Evolutionary conservation across 2,329 filamentous ascomycete species (phyloP).

Genomic region (Diaporthe sp.): DNA sequence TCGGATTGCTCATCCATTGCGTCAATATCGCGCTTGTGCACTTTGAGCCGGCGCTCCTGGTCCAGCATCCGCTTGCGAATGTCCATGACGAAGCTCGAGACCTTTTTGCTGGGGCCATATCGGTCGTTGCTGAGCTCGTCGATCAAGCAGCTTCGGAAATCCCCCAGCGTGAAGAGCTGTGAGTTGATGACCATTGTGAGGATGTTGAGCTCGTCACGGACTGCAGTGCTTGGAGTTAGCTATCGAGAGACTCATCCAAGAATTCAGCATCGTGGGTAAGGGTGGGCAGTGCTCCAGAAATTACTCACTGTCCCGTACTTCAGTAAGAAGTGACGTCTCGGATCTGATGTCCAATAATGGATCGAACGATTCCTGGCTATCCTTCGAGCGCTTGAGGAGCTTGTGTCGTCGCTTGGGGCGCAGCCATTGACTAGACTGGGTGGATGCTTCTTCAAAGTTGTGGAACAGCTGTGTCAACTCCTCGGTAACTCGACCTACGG

Average conservation of each 20-base stretch:
- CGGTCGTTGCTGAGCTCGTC: slow-evolving; percentile 50
- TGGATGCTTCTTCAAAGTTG: slow-evolving; percentile 71
- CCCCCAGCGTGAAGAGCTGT: slow-evolving; percentile 61
- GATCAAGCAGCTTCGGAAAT: slow-evolving; percentile 61
- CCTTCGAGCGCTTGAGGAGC: slow-evolving; percentile 50
- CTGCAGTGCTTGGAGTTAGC: background rate
- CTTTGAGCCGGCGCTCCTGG: slow-evolving; percentile 69
- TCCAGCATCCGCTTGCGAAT: slow-evolving; percentile 69
- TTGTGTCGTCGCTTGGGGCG: slow-evolving; percentile 46
- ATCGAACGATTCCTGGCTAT: slow-evolving; percentile 61
- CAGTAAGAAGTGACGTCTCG: slow-evolving; percentile 73
- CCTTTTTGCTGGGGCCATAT: slow-evolving; percentile 49
- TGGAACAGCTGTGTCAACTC: slow-evolving; percentile 71
- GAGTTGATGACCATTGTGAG: slow-evolving; percentile 67
- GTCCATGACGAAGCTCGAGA: slow-evolving; percentile 39
- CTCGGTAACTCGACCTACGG: slow-evolving; percentile 68
- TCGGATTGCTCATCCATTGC: slow-evolving; percentile 75
- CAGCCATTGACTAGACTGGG: slow-evolving; percentile 68
- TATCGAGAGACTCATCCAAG: background rate
- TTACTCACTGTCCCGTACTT: slow-evolving; percentile 70
- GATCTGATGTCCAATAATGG: slow-evolving; percentile 70
- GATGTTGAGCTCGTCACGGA: slow-evolving; percentile 79
- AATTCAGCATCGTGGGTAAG: too few relatives aligned
- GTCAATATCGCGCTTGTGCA: slow-evolving; percentile 71
- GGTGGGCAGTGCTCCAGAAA: accelerated